Conservation (phyloP, 805 yeast genomes). For the Sugiyamaella americana region DNA sequence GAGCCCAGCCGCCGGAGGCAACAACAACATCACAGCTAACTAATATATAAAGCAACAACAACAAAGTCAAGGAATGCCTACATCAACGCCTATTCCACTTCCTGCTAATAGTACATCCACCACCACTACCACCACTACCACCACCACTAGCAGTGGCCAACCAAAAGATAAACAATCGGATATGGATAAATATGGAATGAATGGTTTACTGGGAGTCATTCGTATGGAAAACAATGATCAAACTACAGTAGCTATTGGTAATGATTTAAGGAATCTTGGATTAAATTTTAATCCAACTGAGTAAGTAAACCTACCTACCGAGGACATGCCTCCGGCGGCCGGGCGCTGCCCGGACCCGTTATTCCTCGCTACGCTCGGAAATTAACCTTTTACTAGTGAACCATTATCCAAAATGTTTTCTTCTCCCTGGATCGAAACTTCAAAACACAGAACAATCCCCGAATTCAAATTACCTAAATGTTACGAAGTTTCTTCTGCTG, state of each 20-base stretch:
- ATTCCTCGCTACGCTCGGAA: not conserved
- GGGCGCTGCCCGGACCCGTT: too few relatives aligned
- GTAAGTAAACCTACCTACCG: not conserved
- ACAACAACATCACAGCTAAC: too few relatives aligned
- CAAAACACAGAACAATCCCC: slow-evolving; percentile 87
- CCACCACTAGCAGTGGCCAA: too few relatives aligned
- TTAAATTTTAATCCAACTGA: slow-evolving; percentile 46
- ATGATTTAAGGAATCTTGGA: slow-evolving; percentile 63
- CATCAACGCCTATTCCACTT: too few relatives aligned
- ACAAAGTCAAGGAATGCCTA: too few relatives aligned
- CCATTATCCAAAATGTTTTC: slow-evolving; percentile 61
- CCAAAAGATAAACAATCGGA: too few relatives aligned
- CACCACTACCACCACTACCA: too few relatives aligned
- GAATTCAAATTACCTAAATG: slow-evolving; percentile 60
- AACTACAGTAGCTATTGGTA: slow-evolving; percentile 65
- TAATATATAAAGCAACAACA: too few relatives aligned
- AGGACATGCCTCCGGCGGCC: too few relatives aligned
- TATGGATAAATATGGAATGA: slow-evolving; percentile 60
- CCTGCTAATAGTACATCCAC: too few relatives aligned
- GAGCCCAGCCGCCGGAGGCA: too few relatives aligned
- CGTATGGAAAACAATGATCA: slow-evolving; percentile 59
- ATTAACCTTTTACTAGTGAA: slow-evolving; percentile 15
- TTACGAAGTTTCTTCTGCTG: slow-evolving; percentile 38
- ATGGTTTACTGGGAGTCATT: slow-evolving; percentile 54
- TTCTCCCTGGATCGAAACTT: slow-evolving; percentile 93